Conservation (phyloP, 768 basidiomycete genomes). For the Boletus coccyginus region DNA sequence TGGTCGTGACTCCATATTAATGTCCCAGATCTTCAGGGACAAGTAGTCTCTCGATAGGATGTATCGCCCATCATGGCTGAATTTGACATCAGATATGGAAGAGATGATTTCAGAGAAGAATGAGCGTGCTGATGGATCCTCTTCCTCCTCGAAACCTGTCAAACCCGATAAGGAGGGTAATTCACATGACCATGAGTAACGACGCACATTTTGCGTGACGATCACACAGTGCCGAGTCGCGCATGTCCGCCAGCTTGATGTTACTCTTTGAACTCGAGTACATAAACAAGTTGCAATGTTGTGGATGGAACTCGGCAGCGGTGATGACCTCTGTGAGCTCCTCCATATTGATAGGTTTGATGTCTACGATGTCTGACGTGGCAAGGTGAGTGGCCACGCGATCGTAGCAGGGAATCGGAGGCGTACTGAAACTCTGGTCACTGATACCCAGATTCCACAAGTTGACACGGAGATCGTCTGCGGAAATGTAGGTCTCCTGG, state of each 20-base stretch:
- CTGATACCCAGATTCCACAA: conserved; percentile 98
- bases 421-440: conserved; percentile 98
- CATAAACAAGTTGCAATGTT: conserved; percentile 98
- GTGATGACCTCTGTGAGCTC: conserved; percentile 99
- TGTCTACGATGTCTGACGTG: conserved; percentile 91
- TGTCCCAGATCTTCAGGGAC: conserved; percentile 98
- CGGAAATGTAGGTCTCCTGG: conserved; percentile 98
- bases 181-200: neutral
- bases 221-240: conserved; percentile 96
- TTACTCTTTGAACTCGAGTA: conserved; percentile 99
- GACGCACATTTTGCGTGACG: conserved; percentile 90
- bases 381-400: conserved; percentile 1
- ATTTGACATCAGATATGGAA: conserved; percentile 99
- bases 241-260: conserved; percentile 99
- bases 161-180: conserved; percentile 12
- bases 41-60: conserved; percentile 97
- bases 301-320: conserved; percentile 98
- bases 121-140: conserved; percentile 94
- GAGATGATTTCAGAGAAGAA: conserved; percentile 99
- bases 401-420: conserved; percentile 1
- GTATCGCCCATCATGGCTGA: conserved; percentile 95
- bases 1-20: conserved; percentile 97
- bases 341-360: conserved; percentile 99
- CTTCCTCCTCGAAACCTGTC: conserved; percentile 96
- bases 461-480: conserved; percentile 97